These are phyloP conservation scores for Ceratocystis huliohia DNA, from an alignment of 2,329 filamentous ascomycete genomes.

Conservation along the genomic window DNA sequence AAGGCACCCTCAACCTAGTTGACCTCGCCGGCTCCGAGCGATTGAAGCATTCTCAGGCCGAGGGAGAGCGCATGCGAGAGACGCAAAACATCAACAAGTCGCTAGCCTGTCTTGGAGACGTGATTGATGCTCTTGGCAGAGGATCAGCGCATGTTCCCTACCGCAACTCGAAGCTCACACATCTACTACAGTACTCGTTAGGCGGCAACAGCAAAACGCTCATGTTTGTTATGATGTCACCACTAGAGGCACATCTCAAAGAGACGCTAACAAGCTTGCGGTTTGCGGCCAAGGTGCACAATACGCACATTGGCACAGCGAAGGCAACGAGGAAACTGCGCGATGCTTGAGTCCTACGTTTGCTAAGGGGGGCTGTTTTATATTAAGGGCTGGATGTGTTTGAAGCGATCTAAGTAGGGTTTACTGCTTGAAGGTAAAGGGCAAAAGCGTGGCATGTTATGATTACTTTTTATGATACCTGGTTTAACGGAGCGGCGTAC, in stretches of 20 bases:
- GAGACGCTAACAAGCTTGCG: slow-evolving; percentile 91
- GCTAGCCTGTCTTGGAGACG: slow-evolving; percentile 80
- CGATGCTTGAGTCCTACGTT: background rate
- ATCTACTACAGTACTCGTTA: slow-evolving; percentile 84
- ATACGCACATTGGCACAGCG: slow-evolving; percentile 83
- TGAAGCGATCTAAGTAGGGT: background rate
- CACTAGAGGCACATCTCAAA: slow-evolving; percentile 75
- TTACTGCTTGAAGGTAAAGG: slow-evolving; percentile 14
- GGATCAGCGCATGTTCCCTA: slow-evolving; percentile 82
- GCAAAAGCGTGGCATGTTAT: slow-evolving; percentile 18
- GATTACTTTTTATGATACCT: slow-evolving; percentile 21
- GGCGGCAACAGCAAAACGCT: slow-evolving; percentile 94
- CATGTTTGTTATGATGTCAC: slow-evolving; percentile 98
- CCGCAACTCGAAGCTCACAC: slow-evolving; percentile 91
- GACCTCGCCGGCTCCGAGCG: slow-evolving; percentile 90
- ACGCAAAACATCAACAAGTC: slow-evolving; percentile 97
- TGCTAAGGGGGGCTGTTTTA: background rate
- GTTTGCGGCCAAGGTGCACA: slow-evolving; percentile 89
- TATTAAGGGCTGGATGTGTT: background rate
- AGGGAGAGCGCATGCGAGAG: slow-evolving; percentile 79
- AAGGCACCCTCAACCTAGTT: slow-evolving; percentile 89
- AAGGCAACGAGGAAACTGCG: slow-evolving; percentile 55
- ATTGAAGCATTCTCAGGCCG: slow-evolving; percentile 72
- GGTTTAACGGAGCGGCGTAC: slow-evolving; percentile 12
- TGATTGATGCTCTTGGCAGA: slow-evolving; percentile 82